Evolutionary conservation across 2,329 filamentous ascomycete species (phyloP), one percentile per base, ranked within the genome.

Genomic region (Botryotinia narcissicola): DNA sequence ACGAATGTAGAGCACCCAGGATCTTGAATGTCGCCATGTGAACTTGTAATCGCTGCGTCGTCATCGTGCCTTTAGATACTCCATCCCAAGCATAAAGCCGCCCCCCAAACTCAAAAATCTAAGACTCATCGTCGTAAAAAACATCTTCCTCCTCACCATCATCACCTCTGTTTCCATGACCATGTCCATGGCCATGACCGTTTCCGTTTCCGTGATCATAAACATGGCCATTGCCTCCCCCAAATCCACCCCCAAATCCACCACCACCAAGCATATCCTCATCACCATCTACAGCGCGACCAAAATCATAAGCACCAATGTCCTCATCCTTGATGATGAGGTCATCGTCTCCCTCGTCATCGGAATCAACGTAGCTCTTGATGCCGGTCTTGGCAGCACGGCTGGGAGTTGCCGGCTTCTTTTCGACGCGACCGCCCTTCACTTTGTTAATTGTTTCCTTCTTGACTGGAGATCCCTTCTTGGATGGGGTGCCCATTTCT

Each of bases 391-490:
- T 75, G 1, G 62, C 72, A 25, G 54, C 51, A 8, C 72, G 72
- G 4, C 48, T n/a, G 0, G 48, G 66, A 2, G 48, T 68, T 1
- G 4, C 18, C 2, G 4, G 20, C 3, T 70, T 71, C 59, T 79
- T 80, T 0, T 60, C n/a, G 9, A 80, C 72, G 3, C 80, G 74
- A 18, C 76, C 76, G 16, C 44, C 37, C 29, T 75, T 73, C 1
- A 76, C 73, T 71, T 79, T 80, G 51, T 80, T 77, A 1, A 79
- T 12, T 0, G 54, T 4, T 0, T 54, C 70, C 25, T 74, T 74
- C 71, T 79, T 79, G 7, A 75, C 60, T 1, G 76, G 77, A 74
- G 0, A 67, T 4, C 35, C 7, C 18, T 74, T 75, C 66, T 77
- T 78, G 8, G 75, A 70, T 1, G 77, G 76, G 70, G 1, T 54